Base-by-base conservation (phyloP, 1,284 basidiomycete species). In the Irpex lacteus region DNA sequence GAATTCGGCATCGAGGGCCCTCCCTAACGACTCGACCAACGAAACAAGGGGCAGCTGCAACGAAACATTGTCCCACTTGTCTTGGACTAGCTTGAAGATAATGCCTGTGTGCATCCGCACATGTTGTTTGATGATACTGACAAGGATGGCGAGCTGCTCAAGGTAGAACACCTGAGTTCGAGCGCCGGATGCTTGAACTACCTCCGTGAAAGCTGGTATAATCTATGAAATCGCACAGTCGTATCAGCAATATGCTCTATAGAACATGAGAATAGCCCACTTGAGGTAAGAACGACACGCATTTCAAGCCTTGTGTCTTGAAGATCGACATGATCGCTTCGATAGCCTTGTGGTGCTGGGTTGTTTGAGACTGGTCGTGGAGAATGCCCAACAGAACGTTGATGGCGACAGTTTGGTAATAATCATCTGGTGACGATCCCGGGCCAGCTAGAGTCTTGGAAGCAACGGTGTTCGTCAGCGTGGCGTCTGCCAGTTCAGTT, bases 251-350 rank as follows among this genome's bases (percentile, higher is more conserved):
- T 6, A 34, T 6, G 32, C 32, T 34, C 6, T 38, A 60, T 47
- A 26, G 50, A 5, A 19, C 26, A 32, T 32, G 32, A 32, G 32
- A 32, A 8, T 19, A 38, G 66, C 81, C 67, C 71, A 95, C 95
- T 82, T 97, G 95, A 54, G 97, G 95, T 40, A 99, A 79, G 80
- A 98, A 99, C 4, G 94, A 88, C 36, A 98, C 96, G 75, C 96
- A 98, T 81, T 96, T 96, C 71, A 99, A 80, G 6, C 98, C 95
- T 75, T 99, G 96, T 0, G 96, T 98, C 77, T 97, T 96, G 85
- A 99, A 99, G 68, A 99, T 98, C 65, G 96, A 94, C 95, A 99
- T 99, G 72, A 99, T 93, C 1, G 97, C 96, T 76, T 99, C 96
- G 68, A 99, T 97, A 65, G 97, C 97, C 55, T 90, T 94, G 76